These are phyloP conservation scores for Fomitopsis pulvina DNA, from an alignment of 768 basidiomycete species.

Conservation along the genomic window DNA sequence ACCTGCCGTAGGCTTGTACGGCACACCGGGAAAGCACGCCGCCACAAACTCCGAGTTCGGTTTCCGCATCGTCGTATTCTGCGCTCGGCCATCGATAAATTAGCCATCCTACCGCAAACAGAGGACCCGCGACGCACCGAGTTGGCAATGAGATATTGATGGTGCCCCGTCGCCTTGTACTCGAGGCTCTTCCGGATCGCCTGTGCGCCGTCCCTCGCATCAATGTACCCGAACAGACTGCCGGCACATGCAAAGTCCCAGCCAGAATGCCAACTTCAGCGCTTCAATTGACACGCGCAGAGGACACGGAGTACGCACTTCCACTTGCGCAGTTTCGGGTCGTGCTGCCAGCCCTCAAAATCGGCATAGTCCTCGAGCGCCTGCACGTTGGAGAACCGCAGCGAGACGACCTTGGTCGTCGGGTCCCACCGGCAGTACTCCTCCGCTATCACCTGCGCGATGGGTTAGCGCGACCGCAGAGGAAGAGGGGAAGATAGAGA, in stretches of 20 bases:
- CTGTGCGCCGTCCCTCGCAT: conserved; percentile 2
- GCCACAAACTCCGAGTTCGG: conserved; percentile 3
- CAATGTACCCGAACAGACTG: conserved; percentile 3
- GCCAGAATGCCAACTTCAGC: not conserved
- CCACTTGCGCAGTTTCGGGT: conserved; percentile 1
- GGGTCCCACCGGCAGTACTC: conserved; percentile 3
- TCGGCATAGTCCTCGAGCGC: not conserved
- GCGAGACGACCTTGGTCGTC: conserved; percentile 1
- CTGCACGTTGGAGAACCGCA: conserved; percentile 3
- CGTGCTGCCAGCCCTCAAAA: conserved; percentile 2
- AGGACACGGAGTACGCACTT: not conserved
- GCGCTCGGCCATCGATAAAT: not conserved
- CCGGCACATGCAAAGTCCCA: not conserved
- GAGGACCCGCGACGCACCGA: not conserved
- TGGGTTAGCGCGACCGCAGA: not conserved
- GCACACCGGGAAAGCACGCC: not conserved
- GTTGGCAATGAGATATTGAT: conserved; percentile 2
- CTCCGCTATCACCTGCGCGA: not conserved
- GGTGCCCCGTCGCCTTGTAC: conserved; percentile 1
- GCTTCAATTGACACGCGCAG: not conserved
- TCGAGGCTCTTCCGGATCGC: conserved; percentile 1
- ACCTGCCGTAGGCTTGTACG: not conserved
- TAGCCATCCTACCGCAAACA: not conserved
- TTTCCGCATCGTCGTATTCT: conserved; percentile 1
- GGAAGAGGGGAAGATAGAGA: not conserved